Conservation (phyloP, 805 yeast genomes). For the Suhomyces prunicola region DNA sequence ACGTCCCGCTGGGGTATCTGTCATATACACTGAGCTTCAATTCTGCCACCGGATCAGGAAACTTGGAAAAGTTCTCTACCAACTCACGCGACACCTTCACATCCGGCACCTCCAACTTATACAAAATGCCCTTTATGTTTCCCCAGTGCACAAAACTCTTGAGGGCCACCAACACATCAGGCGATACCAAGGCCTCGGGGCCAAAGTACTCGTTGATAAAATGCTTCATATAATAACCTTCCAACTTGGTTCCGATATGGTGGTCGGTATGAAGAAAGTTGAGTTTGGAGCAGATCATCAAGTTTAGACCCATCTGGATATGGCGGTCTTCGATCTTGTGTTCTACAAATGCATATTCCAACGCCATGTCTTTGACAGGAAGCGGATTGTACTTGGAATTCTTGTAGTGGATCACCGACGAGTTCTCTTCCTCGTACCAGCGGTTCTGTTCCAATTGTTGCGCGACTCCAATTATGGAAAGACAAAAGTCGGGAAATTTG, state of each 20-base stretch:
- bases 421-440: constrained; percentile 49
- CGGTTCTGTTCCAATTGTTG: constrained; percentile 44
- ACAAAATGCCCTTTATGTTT: constrained; percentile 45
- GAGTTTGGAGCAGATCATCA: constrained; percentile 45
- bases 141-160: constrained; percentile 57
- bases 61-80: constrained; percentile 27
- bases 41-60: constrained; percentile 43
- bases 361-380: constrained; percentile 27
- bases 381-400: constrained; percentile 32
- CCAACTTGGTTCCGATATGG: constrained; percentile 48
- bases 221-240: constrained; percentile 42
- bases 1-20: constrained; percentile 54
- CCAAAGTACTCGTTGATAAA: constrained; percentile 41
- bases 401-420: constrained; percentile 36
- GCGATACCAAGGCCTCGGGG: constrained; percentile 33
- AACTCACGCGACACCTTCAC: constrained; percentile 31
- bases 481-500: constrained; percentile 40
- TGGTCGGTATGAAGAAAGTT: constrained; percentile 57
- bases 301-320: constrained; percentile 39
- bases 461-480: constrained; percentile 49
- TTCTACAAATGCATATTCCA: constrained; percentile 24
- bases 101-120: constrained; percentile 38
- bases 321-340: constrained; percentile 29
- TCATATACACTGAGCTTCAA: constrained; percentile 38
- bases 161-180: constrained; percentile 44